Percentiles rank a stretch among this genome's conserved stretches.
These are phyloP conservation scores for Circinella umbellata DNA, from an alignment of 371 early-diverging fungal species.

Conservation along the genomic window DNA sequence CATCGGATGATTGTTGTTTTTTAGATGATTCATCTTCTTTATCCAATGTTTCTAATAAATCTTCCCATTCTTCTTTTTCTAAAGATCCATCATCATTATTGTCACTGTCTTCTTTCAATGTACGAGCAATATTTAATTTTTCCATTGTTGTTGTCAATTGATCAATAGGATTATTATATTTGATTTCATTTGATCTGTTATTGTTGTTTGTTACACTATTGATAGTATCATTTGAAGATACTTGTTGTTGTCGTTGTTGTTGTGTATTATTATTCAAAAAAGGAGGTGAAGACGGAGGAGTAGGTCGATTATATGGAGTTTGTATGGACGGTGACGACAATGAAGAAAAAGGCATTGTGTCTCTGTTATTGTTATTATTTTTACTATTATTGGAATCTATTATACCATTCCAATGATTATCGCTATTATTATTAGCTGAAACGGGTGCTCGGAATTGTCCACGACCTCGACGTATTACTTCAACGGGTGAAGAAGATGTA, in stretches of 20 bases:
- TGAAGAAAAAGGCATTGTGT: neutral
- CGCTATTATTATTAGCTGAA: neutral
- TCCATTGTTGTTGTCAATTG: neutral
- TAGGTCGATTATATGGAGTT: no score
- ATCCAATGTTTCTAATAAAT: constrained; percentile 32
- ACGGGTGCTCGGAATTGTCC: constrained; percentile 40
- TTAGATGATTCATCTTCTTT: constrained; percentile 13
- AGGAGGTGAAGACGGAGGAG: no score
- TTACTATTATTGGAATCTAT: neutral
- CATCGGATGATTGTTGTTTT: neutral
- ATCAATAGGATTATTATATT: neutral
- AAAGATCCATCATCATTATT: neutral
- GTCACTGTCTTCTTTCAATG: no score
- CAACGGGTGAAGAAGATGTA: constrained; percentile 15
- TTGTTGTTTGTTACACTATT: neutral
- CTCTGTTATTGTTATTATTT: neutral
- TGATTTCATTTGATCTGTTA: neutral
- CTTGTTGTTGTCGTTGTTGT: neutral
- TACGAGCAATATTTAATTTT: neutral
- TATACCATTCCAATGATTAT: constrained; percentile 1
- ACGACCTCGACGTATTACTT: constrained; percentile 24
- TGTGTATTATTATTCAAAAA: neutral
- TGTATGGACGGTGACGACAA: neutral
- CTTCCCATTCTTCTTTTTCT: constrained; percentile 31
- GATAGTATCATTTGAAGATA: neutral